Evolutionary conservation across 305 asterid genomes (phyloP).

Genomic region (Fraxinus platypoda): DNA sequence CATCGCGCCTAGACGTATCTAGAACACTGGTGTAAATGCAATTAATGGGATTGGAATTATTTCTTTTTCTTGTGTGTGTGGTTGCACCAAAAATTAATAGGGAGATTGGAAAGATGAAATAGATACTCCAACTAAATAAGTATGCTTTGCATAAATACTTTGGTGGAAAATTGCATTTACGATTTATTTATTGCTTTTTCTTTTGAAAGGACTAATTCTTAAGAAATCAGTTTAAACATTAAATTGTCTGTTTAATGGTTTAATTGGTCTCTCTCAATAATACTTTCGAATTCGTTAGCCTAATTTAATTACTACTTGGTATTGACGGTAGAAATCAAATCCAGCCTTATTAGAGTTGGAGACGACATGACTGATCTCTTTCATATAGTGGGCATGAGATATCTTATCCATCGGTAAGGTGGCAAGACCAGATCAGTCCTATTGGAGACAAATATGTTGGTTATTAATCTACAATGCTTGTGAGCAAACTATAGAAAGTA

Average conservation of each 20-base stretch:
- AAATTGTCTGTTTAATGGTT: not conserved
- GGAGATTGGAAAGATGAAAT: slow-evolving; percentile 24
- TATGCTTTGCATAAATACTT: slow-evolving; percentile 24
- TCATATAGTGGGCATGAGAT: no score
- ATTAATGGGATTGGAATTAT: not conserved
- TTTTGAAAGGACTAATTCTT: not conserved
- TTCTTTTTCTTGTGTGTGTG: not conserved
- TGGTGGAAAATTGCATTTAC: not conserved
- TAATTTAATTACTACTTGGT: not conserved
- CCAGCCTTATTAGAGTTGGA: not conserved
- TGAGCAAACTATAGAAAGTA: not conserved
- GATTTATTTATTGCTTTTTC: not conserved
- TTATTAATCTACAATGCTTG: not conserved
- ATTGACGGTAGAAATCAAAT: not conserved
- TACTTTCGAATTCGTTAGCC: not conserved
- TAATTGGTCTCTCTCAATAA: not conserved
- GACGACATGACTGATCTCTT: not conserved
- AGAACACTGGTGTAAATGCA: not conserved
- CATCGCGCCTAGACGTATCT: no score
- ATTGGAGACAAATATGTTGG: not conserved
- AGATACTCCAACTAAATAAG: slow-evolving; percentile 35
- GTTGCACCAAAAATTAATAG: not conserved
- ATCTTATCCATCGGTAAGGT: no score
- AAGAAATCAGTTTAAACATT: not conserved
- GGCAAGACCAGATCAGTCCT: no score